Evolutionary conservation across 1,284 basidiomycete species (phyloP), one percentile per base, ranked within the genome.

Genomic region (Kwoniella shivajii): DNA sequence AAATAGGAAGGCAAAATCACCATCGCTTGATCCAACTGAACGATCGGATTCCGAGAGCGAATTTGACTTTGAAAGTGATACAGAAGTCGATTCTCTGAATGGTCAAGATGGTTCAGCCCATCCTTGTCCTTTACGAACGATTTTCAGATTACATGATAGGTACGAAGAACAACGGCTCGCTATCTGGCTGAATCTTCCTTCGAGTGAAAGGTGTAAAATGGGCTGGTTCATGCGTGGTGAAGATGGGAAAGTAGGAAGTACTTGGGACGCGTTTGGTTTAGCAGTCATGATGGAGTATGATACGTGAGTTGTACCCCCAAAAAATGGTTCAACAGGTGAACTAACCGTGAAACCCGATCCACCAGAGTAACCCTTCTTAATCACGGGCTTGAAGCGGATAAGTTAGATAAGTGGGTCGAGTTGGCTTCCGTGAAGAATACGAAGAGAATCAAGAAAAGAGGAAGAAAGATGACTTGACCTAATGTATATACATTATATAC

Each of bases 131-230:
- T 57, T 73, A 4, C 51, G 63, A 16, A 50, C 65, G 0, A 56
- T 73, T 22, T 70, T 73, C 54, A 22, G 61, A 2, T 52, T 73
- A 20, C 64, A 70, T 49, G 69, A 71, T 50, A 57, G 68, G 20
- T 73, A 64, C 60, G 69, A 72, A 45, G 71, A 73, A 50, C 66
- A 67, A 44, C 48, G 69, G 22, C 53, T 72, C 18, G 71, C 68
- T 0, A 59, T 72, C 0, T 73, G 69, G 69, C 50, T 71, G 10
- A 46, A 54, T 9, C 59, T 73, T 1, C 61, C 61, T 0, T 4
- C 43, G 6, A 42, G 42, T 2, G 33, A 26, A 6, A 53, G 69
- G 24, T 60, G 58, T 5, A 66, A 66, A 54, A 73, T 70, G 67
- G 50, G 57, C 6, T 44, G 54, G 30, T 73, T 57, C 41, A 67